phyloP scores from a whole-genome alignment of 2,329 filamentous ascomycete genomes.

The Pseudogymnoascus sp. region DNA sequence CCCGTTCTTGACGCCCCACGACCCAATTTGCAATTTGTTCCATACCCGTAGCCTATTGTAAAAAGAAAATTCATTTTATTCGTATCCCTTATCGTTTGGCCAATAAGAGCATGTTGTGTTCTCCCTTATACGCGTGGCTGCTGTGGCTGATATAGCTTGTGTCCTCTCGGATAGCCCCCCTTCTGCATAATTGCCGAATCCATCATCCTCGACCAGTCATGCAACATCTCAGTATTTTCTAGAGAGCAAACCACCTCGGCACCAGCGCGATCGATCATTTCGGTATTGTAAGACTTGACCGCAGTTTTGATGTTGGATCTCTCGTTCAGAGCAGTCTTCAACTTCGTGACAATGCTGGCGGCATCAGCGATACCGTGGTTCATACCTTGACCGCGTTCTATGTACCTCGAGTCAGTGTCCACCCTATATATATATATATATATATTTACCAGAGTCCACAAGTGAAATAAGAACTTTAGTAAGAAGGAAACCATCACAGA shows the following conservation, averaged over 20 bases:
- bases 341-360: slow-evolving; percentile 9
- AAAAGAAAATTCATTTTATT: not conserved
- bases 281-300: slow-evolving; percentile 35
- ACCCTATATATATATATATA: too few relatives aligned
- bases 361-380: slow-evolving; percentile 38
- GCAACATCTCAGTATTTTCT: slow-evolving; percentile 38
- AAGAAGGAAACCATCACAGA: not conserved
- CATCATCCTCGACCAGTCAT: slow-evolving; percentile 32
- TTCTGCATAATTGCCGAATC: slow-evolving; percentile 28
- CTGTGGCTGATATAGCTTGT: too few relatives aligned
- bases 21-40: not conserved
- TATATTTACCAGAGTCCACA: not conserved
- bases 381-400: slow-evolving; percentile 37
- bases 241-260: slow-evolving; percentile 37
- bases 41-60: not conserved
- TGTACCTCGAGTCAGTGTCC: not conserved
- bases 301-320: slow-evolving; percentile 20
- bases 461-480: not conserved
- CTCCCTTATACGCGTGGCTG: not conserved
- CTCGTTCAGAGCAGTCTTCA: slow-evolving; percentile 20
- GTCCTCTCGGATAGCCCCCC: slow-evolving; percentile 10
- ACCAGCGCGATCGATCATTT: slow-evolving; percentile 37
- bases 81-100: not conserved
- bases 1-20: not conserved
- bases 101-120: too few relatives aligned